Base-by-base conservation (phyloP, 768 basidiomycete genomes). In the Psilocybe tampanensis region DNA sequence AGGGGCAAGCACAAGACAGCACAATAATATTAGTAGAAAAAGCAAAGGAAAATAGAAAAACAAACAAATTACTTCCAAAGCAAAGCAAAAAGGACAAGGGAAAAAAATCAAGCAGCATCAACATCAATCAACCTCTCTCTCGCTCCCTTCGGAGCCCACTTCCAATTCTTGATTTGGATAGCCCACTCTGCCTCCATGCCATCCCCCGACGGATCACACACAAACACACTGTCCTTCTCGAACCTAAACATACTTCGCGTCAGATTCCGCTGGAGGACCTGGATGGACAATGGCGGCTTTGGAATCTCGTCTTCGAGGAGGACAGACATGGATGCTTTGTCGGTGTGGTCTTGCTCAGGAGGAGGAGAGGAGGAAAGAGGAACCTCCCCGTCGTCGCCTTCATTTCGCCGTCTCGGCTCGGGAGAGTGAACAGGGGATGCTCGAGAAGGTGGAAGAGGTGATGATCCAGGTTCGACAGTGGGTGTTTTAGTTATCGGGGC, bases 161-260 rank as follows among this genome's bases (percentile, higher is more conserved):
- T 76, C 76, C 76, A 78, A 55, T 72, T 67, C 60, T 68, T 73
- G 8, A 76, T 74, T 54, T 73, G 70, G n/a, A 76, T 72, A 33
- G 72, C 67, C 74, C 76, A 78, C 66, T 76, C 75, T 3, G 72
- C 69, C 43, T 70, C 66, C 65, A 32, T 29, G 24, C 60, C 66
- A 24, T 57, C 67, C n/a, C 57, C 60, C 9, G 51, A 59, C 8
- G 64, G 62, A 34, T 76, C 73, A 19, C 63, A 62, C 0, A 77
- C 71, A 52, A 68, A 70, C 32, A 78, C 69, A 9, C 76, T 75
- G 41, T 76, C 76, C 19, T 68, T 54, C 43, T 70, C 66, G 58
- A 78, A 78, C 54, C 72, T 62, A 51, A 77, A 74, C 75, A 76
- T 74, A 4, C 66, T 64, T 55, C 66, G 66, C 2, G 65, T 67